These are phyloP conservation scores for Blastobotrys arbuscula DNA, from an alignment of 1,139 yeast genomes.

Conservation along the genomic window DNA sequence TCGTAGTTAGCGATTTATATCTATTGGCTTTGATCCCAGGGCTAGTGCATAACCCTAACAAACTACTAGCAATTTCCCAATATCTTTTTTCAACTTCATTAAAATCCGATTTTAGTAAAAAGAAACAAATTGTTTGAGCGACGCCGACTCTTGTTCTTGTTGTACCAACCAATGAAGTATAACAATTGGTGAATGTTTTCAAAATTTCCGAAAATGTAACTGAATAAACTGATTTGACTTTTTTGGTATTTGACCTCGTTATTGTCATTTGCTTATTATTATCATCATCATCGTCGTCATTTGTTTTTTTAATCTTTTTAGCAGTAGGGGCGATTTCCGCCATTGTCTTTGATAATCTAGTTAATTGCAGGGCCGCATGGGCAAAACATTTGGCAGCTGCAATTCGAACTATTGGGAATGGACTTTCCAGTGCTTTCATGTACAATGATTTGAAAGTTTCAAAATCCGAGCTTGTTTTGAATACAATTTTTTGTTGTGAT, in stretches of 20 bases:
- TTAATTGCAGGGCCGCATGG: slow-evolving; percentile 22
- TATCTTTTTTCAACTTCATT: slow-evolving; percentile 26
- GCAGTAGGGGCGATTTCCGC: slow-evolving; percentile 18
- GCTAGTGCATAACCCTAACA: slow-evolving; percentile 23
- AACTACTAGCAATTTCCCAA: slow-evolving; percentile 22
- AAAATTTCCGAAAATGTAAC: slow-evolving; percentile 22
- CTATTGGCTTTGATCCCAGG: slow-evolving; percentile 20
- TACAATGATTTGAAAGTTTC: slow-evolving; percentile 27
- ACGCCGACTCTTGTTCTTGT: slow-evolving; percentile 29
- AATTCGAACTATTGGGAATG: slow-evolving; percentile 26
- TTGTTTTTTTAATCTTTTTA: slow-evolving; percentile 17
- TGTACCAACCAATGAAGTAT: slow-evolving; percentile 19
- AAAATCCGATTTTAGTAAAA: slow-evolving; percentile 23
- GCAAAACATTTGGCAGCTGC: slow-evolving; percentile 34
- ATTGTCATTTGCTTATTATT: slow-evolving; percentile 5
- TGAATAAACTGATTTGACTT: slow-evolving; percentile 12
- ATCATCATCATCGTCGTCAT: slow-evolving; percentile 20
- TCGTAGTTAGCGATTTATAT: slow-evolving; percentile 24
- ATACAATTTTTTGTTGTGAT: slow-evolving; percentile 20
- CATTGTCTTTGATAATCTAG: slow-evolving; percentile 22
- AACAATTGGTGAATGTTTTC: slow-evolving; percentile 18
- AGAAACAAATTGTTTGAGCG: slow-evolving; percentile 27
- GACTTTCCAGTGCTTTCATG: slow-evolving; percentile 29
- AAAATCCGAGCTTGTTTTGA: slow-evolving; percentile 30
- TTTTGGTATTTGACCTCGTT: slow-evolving; percentile 9